Evolutionary conservation across 2,329 filamentous ascomycete genomes (phyloP).

Genomic region (Didymella exigua): DNA sequence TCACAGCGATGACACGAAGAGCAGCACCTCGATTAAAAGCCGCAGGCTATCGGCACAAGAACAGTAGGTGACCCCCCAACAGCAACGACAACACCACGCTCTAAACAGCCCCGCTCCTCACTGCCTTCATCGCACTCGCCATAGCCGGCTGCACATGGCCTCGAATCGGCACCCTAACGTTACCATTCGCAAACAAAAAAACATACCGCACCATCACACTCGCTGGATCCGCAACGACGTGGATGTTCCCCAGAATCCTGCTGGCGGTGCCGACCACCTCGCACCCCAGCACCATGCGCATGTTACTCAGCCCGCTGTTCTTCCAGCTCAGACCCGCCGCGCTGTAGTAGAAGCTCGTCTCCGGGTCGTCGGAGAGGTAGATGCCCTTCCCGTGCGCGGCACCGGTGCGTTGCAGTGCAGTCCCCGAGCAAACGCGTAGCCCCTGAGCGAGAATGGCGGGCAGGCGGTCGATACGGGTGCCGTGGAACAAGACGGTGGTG

Average conservation of each 20-base stretch:
- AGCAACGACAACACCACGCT: neutral
- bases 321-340: conserved; percentile 30
- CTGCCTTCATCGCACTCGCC: conserved; percentile 27
- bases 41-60: no score
- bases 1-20: no score
- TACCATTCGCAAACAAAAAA: conserved; percentile 27
- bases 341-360: conserved; percentile 33
- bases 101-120: conserved; percentile 24
- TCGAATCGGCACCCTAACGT: conserved; percentile 27
- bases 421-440: conserved; percentile 34
- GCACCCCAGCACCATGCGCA: conserved; percentile 38
- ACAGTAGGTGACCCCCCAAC: no score
- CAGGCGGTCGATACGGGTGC: conserved; percentile 41
- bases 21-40: no score
- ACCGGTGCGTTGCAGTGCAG: conserved; percentile 37
- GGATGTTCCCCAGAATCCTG: conserved; percentile 26
- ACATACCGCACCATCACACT: conserved; percentile 45
- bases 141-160: conserved; percentile 28
- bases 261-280: conserved; percentile 34
- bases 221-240: conserved; percentile 35
- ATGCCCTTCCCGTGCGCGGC: conserved; percentile 42
- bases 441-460: conserved; percentile 41
- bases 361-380: conserved; percentile 40
- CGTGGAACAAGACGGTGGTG: conserved; percentile 41
- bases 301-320: conserved; percentile 33